Evolutionary conservation across 1,284 basidiomycete genomes (phyloP).

Genomic region (Ganoderma leucocontextum): DNA sequence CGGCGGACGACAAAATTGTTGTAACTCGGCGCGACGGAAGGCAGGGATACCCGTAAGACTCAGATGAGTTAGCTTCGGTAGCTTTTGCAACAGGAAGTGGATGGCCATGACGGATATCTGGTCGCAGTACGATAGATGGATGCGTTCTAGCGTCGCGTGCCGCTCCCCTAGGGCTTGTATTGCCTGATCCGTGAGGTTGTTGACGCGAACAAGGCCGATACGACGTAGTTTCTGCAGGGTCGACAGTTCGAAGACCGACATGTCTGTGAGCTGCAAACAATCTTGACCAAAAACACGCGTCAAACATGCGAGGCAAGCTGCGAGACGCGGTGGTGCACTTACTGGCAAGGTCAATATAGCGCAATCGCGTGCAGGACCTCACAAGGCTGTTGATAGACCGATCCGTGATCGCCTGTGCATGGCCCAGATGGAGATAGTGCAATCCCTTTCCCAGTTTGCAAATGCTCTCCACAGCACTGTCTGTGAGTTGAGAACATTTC

Average conservation of each 20-base stretch:
- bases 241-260: conserved; percentile 93
- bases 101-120: conserved; percentile 93
- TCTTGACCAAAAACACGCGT: conserved; percentile 53
- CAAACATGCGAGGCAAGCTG: conserved; percentile 11
- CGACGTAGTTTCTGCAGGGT: conserved; percentile 90
- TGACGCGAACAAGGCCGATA: conserved; percentile 94
- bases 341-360: conserved; percentile 99
- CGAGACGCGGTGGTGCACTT: conserved; percentile 45
- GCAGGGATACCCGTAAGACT: conserved; percentile 96
- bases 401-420: conserved; percentile 91
- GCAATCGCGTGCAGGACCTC: conserved; percentile 88
- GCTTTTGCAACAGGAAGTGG: conserved; percentile 88
- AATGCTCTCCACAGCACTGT: conserved; percentile 86
- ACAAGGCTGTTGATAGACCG: conserved; percentile 87
- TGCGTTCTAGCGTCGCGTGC: conserved; percentile 88
- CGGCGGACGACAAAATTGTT: conserved; percentile 89
- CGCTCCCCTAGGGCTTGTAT: conserved; percentile 88
- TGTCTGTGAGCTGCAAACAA: conserved; percentile 90
- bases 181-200: conserved; percentile 92
- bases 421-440: conserved; percentile 96
- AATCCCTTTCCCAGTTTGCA: conserved; percentile 90
- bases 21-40: conserved; percentile 87
- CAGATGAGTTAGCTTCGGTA: conserved; percentile 92
- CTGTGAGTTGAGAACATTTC: conserved; percentile 90
- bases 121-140: conserved; percentile 98